Evolutionary conservation across 345 rosid genomes (phyloP).

Genomic region (Pelargonium nanum): DNA sequence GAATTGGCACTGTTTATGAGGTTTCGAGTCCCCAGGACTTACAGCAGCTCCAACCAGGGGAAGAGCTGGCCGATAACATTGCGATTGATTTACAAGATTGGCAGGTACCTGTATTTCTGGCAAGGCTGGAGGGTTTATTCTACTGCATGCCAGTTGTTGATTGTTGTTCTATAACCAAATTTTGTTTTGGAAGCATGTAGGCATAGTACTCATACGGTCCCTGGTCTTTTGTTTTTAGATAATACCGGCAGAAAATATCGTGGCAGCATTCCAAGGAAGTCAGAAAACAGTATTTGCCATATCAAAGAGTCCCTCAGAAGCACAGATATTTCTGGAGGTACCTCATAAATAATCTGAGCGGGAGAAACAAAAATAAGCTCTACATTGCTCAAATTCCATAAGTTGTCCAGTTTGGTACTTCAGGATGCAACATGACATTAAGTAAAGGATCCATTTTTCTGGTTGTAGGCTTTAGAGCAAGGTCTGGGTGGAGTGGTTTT

Average conservation of each 20-base stretch:
- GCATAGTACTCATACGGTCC: background rate
- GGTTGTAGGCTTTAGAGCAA: constrained; percentile 63
- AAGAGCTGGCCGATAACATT: constrained; percentile 31
- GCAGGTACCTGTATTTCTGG: constrained; percentile 41
- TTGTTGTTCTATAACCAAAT: background rate
- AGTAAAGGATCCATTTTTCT: background rate
- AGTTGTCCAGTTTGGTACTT: background rate
- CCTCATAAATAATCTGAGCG: background rate
- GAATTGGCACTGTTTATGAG: constrained; percentile 41
- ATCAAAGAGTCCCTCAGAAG: constrained; percentile 52
- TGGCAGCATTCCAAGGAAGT: constrained; percentile 76
- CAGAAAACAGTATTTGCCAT: constrained; percentile 58
- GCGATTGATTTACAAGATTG: constrained; percentile 59
- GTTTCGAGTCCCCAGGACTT: constrained; percentile 58
- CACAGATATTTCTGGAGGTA: constrained; percentile 70
- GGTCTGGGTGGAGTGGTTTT: constrained; percentile 75
- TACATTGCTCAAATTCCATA: background rate
- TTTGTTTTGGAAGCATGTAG: background rate
- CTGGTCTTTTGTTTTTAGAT: constrained; percentile 30
- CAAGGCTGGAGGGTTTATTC: background rate
- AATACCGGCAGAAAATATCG: constrained; percentile 80
- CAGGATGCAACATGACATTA: no score
- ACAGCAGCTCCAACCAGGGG: constrained; percentile 40
- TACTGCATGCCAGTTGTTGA: background rate
- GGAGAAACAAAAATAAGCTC: background rate